These are phyloP conservation scores for Amanita brunnescens DNA, from an alignment of 768 basidiomycete species.

Conservation along the genomic window DNA sequence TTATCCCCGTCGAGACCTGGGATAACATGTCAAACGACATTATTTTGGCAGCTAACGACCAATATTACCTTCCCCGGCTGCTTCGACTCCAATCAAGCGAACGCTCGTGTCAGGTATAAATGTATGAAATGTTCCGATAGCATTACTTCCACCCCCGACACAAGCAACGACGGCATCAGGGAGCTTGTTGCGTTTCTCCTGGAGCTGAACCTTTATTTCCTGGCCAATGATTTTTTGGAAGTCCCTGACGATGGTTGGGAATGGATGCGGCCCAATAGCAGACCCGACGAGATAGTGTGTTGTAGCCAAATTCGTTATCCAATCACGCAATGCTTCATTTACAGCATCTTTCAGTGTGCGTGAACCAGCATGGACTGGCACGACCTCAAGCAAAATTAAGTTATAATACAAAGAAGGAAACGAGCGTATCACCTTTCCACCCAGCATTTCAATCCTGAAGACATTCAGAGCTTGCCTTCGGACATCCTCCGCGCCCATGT, in stretches of 20 bases:
- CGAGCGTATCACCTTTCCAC: constrained; percentile 60
- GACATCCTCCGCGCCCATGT: constrained; percentile 98
- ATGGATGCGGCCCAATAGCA: constrained; percentile 95
- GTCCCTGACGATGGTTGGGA: constrained; percentile 98
- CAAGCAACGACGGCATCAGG: constrained; percentile 95
- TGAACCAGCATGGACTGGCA: constrained; percentile 90
- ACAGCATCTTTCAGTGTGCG: constrained; percentile 96
- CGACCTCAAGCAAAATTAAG: constrained; percentile 43
- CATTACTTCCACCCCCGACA: constrained; percentile 96
- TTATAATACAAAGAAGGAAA: background rate
- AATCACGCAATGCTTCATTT: constrained; percentile 96
- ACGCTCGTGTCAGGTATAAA: constrained; percentile 88
- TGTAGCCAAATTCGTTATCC: constrained; percentile 91
- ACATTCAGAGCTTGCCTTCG: constrained; percentile 94
- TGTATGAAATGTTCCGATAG: constrained; percentile 96
- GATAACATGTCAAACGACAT: background rate
- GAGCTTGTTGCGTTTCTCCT: constrained; percentile 66
- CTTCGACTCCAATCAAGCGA: constrained; percentile 88
- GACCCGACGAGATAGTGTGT: constrained; percentile 98
- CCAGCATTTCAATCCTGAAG: constrained; percentile 96
- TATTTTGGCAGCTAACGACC: constrained; percentile 1
- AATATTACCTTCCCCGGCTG: constrained; percentile 83
- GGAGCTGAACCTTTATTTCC: constrained; percentile 87
- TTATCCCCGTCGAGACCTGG: constrained; percentile 72
- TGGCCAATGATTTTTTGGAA: constrained; percentile 93